These are phyloP conservation scores for Fragaria nilgerrensis DNA, from an alignment of 306 rosid species.

Conservation along the genomic window DNA sequence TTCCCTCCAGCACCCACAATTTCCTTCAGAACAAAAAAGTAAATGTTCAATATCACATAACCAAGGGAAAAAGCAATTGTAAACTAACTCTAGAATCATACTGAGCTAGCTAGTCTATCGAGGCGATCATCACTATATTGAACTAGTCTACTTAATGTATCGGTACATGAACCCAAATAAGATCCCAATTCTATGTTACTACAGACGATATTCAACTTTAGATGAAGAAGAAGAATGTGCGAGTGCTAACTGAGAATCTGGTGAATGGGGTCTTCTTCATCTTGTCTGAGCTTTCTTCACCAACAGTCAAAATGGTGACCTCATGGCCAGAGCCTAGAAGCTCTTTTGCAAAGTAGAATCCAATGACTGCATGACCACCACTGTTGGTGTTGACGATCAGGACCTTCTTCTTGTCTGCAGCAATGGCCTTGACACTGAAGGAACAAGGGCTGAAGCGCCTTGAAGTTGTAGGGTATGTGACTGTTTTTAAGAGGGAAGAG, in stretches of 20 bases:
- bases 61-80: background rate
- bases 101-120: background rate
- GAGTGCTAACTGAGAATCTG: slow-evolving; percentile 68
- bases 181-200: background rate
- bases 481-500: slow-evolving; percentile 53
- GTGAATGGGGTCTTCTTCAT: slow-evolving; percentile 90
- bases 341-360: slow-evolving; percentile 84
- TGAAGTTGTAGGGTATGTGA: slow-evolving; percentile 30
- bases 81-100: background rate
- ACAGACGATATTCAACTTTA: slow-evolving; percentile 22
- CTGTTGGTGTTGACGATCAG: slow-evolving; percentile 78
- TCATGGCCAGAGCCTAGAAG: slow-evolving; percentile 76
- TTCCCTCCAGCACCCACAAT: slow-evolving; percentile 81
- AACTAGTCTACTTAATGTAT: background rate
- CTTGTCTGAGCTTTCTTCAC: slow-evolving; percentile 78
- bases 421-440: slow-evolving; percentile 44
- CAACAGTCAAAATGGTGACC: slow-evolving; percentile 79
- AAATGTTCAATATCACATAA: background rate
- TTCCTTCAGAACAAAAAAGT: slow-evolving; percentile 39
- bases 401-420: slow-evolving; percentile 65
- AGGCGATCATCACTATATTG: background rate
- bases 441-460: slow-evolving; percentile 36
- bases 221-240: background rate
- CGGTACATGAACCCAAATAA: background rate
- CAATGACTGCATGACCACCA: slow-evolving; percentile 87